Evolutionary conservation across 2,329 filamentous ascomycete species (phyloP).

Genomic region (Aspergillus fumigatiaffinis): DNA sequence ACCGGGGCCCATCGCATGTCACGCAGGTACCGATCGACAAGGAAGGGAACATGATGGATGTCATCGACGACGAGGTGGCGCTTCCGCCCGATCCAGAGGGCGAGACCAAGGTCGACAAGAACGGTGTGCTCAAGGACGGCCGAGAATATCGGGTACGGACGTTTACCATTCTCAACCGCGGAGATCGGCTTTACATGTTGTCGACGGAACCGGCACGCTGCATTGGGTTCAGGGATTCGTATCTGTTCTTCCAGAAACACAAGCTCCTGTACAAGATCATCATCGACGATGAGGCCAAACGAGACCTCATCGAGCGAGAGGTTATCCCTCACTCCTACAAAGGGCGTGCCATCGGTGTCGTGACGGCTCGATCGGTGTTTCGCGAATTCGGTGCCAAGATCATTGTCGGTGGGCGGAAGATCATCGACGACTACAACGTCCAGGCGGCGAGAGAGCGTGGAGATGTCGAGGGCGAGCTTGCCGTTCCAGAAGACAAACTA

Average conservation of each 20-base stretch:
- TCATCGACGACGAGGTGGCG: conserved; percentile 86
- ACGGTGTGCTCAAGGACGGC: conserved; percentile 75
- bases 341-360: conserved; percentile 92
- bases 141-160: conserved; percentile 94
- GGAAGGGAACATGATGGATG: conserved; percentile 86
- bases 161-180: conserved; percentile 82
- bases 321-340: conserved; percentile 99
- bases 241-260: conserved; percentile 98
- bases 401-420: conserved; percentile 80
- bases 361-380: conserved; percentile 94
- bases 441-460: conserved; percentile 70
- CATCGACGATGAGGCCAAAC: conserved; percentile 94
- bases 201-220: conserved; percentile 96
- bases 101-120: conserved; percentile 88
- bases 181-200: conserved; percentile 90
- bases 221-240: conserved; percentile 95
- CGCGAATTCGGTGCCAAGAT: conserved; percentile 94
- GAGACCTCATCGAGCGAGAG: conserved; percentile 89
- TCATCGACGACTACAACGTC: conserved; percentile 87
- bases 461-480: conserved; percentile 80
- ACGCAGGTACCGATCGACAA: conserved; percentile 86
- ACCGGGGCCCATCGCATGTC: conserved; percentile 70
- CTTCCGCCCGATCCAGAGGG: conserved; percentile 84
- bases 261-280: conserved; percentile 96
- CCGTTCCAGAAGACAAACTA: conserved; percentile 80